Base-by-base conservation (phyloP, 1,284 basidiomycete species). In the Coniferiporia sulphurascens region DNA sequence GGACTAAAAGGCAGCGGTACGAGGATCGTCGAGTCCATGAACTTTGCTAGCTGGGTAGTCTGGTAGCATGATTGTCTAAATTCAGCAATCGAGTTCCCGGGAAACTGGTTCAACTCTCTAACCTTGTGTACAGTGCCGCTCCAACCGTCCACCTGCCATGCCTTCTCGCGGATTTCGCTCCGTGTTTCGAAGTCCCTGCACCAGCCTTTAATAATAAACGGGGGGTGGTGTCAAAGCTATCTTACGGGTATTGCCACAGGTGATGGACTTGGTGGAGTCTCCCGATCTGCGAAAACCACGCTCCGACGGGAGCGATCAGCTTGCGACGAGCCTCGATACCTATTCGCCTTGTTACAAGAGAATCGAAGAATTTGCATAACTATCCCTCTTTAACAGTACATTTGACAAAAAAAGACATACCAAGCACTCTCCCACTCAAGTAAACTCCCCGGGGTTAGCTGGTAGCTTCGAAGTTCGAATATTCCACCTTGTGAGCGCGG, bases 131-230 rank as follows among this genome's bases (percentile, higher is more conserved):
- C 95, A 0, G 95, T 98, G 72, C 93, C 89, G 51, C 89, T 88
- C 95, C 95, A 98, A 13, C 91, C 91, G 65, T 95, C 92, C 65
- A 93, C 79, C 65, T 90, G 82, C 95, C 95, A 98, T 27, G 94
- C 93, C 71, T 87, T 84, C 73, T 95, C 91, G 50, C 95, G 82
- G 34, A 80, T 85, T 65, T 88, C 84, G 72, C 93, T 93, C 60
- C 95, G 80, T 13, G 82, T 81, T 66, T 93, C 85, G 62, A 98
- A 80, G 67, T 86, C 84, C 58, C 90, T 92, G 63, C 9, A 8
- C 9, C 38, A 41, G 43, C 50, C 17, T 22, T 50, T 49, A 27
- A 52, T 59, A 62, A 36, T 52, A 10, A 44, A 61, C 54, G 58
- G 50, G 54, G 19, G 17, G 17, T 3, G 21, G 8, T 1, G 13